phyloP scores from a whole-genome alignment of 352 stramenopile genomes.

The Globisporangium viniferum region DNA sequence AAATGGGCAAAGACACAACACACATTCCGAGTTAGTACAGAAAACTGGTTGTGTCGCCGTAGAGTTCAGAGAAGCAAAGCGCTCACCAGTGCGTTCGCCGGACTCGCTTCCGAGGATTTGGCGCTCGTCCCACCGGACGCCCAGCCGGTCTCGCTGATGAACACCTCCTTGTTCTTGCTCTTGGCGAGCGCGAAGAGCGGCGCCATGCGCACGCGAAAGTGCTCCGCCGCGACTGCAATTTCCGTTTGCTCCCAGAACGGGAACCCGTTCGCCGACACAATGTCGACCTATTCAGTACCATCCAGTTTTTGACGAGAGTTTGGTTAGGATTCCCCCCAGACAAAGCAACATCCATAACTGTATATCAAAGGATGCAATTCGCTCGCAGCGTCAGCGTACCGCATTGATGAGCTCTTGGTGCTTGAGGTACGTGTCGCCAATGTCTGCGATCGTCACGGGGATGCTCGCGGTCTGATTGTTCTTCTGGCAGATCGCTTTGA shows the following conservation, averaged over 20 bases:
- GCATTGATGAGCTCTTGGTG: conserved; percentile 42
- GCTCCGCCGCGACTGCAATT: conserved; percentile 28
- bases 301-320: not conserved
- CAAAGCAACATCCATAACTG: not conserved
- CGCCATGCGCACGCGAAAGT: conserved; percentile 41
- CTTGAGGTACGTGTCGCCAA: conserved; percentile 55
- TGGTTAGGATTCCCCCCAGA: not conserved
- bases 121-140: conserved; percentile 33
- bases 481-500: conserved; percentile 31
- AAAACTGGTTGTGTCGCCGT: not conserved
- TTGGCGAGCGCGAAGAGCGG: conserved; percentile 31
- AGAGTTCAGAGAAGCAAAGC: not conserved
- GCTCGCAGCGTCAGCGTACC: conserved; percentile 6
- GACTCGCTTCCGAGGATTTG: conserved; percentile 38
- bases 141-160: conserved; percentile 75
- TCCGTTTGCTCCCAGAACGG: conserved; percentile 63
- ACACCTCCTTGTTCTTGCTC: conserved; percentile 36
- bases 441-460: conserved; percentile 64
- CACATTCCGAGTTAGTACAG: not conserved
- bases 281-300: conserved; percentile 28
- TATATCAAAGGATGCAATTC: not conserved
- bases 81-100: conserved; percentile 31
- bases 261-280: conserved; percentile 61
- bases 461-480: conserved; percentile 23
- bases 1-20: not conserved